Percentiles rank a stretch among this genome's conserved stretches.
Evolutionary conservation across 108 stramenopile species (phyloP).

Genomic region (Craspedostauros australis): DNA sequence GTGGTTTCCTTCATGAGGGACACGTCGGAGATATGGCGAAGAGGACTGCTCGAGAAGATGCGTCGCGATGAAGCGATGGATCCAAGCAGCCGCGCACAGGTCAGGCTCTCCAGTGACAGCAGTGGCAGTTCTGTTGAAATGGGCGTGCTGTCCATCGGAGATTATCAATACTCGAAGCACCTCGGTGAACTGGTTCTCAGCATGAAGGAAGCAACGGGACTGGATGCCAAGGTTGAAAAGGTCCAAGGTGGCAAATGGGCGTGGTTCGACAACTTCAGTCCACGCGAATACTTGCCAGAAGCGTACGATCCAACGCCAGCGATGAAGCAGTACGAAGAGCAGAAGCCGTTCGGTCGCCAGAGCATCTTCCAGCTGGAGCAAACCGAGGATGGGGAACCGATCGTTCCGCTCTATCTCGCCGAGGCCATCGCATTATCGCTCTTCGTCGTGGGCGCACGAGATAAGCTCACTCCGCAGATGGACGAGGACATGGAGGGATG

Average conservation of each 20-base stretch:
- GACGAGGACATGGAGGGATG: conserved; percentile 5
- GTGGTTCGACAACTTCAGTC: too few species aligned
- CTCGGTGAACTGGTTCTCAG: conserved; percentile 1
- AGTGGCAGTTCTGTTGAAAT: conserved; percentile 11
- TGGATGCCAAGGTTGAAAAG: too few species aligned
- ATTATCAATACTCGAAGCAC: neutral
- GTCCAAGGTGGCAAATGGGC: too few species aligned
- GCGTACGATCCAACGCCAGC: conserved; percentile 56
- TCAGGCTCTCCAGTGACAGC: neutral
- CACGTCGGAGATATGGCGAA: conserved; percentile 10
- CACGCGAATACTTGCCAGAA: conserved; percentile 3
- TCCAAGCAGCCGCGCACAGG: conserved; percentile 14
- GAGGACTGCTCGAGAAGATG: conserved; percentile 22
- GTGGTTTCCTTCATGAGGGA: too few species aligned
- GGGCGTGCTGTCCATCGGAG: neutral
- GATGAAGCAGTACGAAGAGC: conserved; percentile 51
- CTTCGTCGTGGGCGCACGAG: neutral
- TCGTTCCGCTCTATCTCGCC: conserved; percentile 15
- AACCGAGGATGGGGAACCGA: neutral
- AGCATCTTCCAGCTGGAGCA: conserved; percentile 44
- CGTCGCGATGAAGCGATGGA: conserved; percentile 13
- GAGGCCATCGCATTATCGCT: conserved; percentile 1
- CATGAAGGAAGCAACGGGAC: too few species aligned
- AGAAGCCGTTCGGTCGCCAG: conserved; percentile 56
- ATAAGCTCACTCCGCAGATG: neutral